phyloP scores from a whole-genome alignment of 495 filamentous ascomycete genomes.

The Apiosordaria backusii region DNA sequence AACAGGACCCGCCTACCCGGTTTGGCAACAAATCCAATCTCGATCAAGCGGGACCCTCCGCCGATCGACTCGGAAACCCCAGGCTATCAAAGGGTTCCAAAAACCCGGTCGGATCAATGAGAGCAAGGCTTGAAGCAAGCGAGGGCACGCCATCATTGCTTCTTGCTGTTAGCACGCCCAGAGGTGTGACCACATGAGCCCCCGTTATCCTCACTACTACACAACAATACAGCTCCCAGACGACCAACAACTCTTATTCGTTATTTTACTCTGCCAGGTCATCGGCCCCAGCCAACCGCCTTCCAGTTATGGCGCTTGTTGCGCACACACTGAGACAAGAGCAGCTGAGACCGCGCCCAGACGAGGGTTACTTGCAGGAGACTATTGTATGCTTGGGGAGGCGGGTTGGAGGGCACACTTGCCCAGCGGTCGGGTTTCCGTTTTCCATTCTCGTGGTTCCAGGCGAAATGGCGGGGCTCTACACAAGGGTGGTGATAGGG shows the following conservation, averaged over 20 bases:
- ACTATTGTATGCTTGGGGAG: background rate
- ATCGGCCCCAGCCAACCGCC: background rate
- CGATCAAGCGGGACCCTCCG: conserved; percentile 24
- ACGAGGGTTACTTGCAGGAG: background rate
- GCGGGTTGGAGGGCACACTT: background rate
- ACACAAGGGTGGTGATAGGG: too few species aligned
- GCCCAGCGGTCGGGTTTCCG: background rate
- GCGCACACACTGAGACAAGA: background rate
- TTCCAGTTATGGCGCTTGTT: background rate
- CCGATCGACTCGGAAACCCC: conserved; percentile 21
- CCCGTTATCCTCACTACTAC: background rate
- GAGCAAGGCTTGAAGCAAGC: conserved; percentile 5
- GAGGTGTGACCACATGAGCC: background rate
- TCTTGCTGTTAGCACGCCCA: background rate
- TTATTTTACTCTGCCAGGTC: background rate
- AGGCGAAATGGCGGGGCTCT: too few species aligned
- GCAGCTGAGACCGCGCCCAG: background rate
- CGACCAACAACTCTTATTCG: background rate
- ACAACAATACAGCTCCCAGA: background rate
- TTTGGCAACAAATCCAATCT: conserved; percentile 29
- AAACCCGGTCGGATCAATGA: conserved; percentile 28
- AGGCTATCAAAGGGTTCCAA: conserved; percentile 17
- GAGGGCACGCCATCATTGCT: background rate
- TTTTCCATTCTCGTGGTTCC: background rate
- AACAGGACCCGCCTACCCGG: conserved; percentile 25